Evolutionary conservation across 2,329 filamentous ascomycete species (phyloP), one percentile per base, ranked within the genome.

Genomic region (Podosphaera xanthii): DNA sequence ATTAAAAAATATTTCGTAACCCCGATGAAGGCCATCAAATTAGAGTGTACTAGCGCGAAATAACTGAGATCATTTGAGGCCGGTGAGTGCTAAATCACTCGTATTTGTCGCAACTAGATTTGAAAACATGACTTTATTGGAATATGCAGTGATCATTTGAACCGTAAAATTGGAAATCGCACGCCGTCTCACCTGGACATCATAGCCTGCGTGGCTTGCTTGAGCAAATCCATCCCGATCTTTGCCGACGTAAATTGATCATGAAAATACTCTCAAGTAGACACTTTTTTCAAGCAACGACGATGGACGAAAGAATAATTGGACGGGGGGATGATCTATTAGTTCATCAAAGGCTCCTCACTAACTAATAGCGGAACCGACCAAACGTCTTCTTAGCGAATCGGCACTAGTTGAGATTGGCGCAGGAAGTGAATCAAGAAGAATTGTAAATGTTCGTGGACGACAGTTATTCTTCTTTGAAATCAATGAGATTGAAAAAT

Each of bases 131-230:
- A 8, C 40, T 7, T 44, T 4, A 44, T 44, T 12, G 40, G 22
- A 12, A 14, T 44, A 12, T 44, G 40, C 3, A 53, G 49, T 33
- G n/a, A 34, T 34, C 30, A 4, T 33, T 35, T 35, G 34, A 35
- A n/a, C 9, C 34, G 9, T n/a, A 53, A 55, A 55, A 38, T 35
- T 9, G 34, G 36, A 12, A 50, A 38, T 14, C 33, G 31, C 35
- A 2, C 38, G 30, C 49, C 33, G 34, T 61, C 68, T 63, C 68
- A 70, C 68, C 67, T 70, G 64, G 64, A 63, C 66, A 69, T 69
- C 66, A 70, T 67, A 58, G 66, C 62, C 61, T 69, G 67, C 61
- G 68, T 69, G 60, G 68, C 68, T 64, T 67, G 67, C 64, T 65
- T 68, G 40, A 70, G 64, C 62, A 70, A 63, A 64, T 70, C 68